Conservation (phyloP, 768 basidiomycete genomes). For the Lactifluus subvellereus region DNA sequence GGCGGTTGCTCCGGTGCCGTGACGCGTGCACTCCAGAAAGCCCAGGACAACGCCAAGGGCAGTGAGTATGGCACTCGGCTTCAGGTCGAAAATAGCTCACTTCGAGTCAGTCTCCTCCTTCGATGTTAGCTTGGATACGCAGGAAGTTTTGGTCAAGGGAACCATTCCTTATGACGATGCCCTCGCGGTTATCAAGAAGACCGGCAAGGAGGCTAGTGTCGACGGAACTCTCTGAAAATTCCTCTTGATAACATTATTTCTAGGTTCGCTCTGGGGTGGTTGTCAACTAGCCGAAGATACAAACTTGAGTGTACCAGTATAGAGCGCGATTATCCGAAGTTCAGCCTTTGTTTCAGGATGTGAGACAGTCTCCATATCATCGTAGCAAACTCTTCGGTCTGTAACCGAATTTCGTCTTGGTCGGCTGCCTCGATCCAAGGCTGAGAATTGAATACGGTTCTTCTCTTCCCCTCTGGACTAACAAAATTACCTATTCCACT, state of each 20-base stretch:
- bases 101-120: slow-evolving; percentile 43
- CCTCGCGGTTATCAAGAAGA: slow-evolving; percentile 77
- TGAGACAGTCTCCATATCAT: not conserved
- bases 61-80: not conserved
- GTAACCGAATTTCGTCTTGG: not conserved
- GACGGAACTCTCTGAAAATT: not conserved
- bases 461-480: too few species aligned
- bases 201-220: slow-evolving; percentile 72
- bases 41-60: slow-evolving; percentile 33
- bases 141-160: slow-evolving; percentile 67
- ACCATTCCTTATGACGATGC: slow-evolving; percentile 57
- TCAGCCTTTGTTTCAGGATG: not conserved
- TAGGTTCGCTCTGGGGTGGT: slow-evolving; percentile 17
- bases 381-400: not conserved
- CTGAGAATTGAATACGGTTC: not conserved
- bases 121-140: slow-evolving; percentile 58
- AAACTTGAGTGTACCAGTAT: not conserved
- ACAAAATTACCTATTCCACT: too few species aligned
- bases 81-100: slow-evolving; percentile 24
- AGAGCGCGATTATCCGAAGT: slow-evolving; percentile 2
- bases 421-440: not conserved
- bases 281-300: slow-evolving; percentile 10
- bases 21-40: slow-evolving; percentile 64
- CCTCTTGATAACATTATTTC: not conserved
- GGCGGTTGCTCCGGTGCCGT: slow-evolving; percentile 82